Evolutionary conservation across 441 rosid genomes (phyloP), one percentile per base, ranked within the genome.

Genomic region (Erodium moschatum): DNA sequence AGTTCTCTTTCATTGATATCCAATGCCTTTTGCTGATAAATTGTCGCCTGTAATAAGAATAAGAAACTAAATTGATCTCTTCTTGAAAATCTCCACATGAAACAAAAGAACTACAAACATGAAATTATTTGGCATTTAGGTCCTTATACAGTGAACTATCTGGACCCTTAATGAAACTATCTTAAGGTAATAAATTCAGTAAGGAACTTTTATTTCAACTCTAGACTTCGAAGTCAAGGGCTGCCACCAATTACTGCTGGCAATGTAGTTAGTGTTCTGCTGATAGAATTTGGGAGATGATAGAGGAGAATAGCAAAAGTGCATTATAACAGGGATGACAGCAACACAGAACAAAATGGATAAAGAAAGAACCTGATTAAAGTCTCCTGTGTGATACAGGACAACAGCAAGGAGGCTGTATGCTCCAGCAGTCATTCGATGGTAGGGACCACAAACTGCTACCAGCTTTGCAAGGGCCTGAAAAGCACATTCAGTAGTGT

Each of bases 361-460:
- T 62, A 62, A 62, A 15, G 24, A 62, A 24, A 4, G 13, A 11
- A 95, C 99, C 91, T 89, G 95, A 74, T 86, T 89, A 66, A 89
- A 89, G 71, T 89, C 91, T 64, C 91, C 95, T 52, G 95, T 89
- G 79, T 89, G 95, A 79, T 89, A 89, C 69, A 89, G 82, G 72
- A 89, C 91, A 38, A 89, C 95, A 68, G 95, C 95, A 69, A 89
- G 82, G 76, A 86, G 91, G 74, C 91, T 89, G 75, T 89, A 89
- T 16, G 91, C 95, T 78, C 91, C 95, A 3, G 95, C 95, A 7
- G 95, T 86, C 95, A 86, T 89, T 81, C 95, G 83, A 82, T 89
- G 95, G 73, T 85, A 89, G 56, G 95, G 95, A 69, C 95, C 95
- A 44, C 95, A 89, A 5, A 89, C 95, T 10, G 89, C 77, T 66